These are phyloP conservation scores for Pseudozyma tsukubaensis DNA, from an alignment of 1,284 basidiomycete species.

Conservation along the genomic window DNA sequence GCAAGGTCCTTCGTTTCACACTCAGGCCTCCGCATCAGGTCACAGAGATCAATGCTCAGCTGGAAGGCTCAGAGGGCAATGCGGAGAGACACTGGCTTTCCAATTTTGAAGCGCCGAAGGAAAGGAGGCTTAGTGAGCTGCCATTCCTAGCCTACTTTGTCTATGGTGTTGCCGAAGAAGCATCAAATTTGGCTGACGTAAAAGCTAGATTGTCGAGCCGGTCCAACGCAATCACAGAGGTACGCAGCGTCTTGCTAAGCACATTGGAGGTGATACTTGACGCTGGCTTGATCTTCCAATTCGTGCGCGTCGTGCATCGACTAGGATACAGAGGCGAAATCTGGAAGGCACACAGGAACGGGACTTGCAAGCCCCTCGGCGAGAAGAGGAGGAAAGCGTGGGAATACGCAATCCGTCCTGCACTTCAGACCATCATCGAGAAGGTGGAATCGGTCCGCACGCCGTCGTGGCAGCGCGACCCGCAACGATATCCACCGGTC, in stretches of 20 bases:
- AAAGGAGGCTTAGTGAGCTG: background rate
- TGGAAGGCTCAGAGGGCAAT: background rate
- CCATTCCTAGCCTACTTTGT: background rate
- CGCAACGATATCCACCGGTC: background rate
- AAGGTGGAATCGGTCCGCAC: constrained; percentile 4
- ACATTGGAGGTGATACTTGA: background rate
- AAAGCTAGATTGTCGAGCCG: background rate
- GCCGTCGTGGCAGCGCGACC: constrained; percentile 4
- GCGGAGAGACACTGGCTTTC: constrained; percentile 3
- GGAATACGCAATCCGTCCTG: background rate
- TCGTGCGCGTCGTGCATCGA: background rate
- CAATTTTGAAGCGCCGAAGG: background rate
- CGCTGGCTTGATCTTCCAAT: background rate
- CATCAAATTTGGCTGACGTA: background rate
- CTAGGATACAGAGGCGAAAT: too few relatives aligned
- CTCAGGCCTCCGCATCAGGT: background rate
- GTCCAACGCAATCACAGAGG: background rate
- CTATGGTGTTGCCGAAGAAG: background rate
- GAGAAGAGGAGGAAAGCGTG: background rate
- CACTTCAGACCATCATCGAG: background rate
- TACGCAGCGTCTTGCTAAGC: background rate
- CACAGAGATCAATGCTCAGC: background rate
- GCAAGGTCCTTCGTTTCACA: background rate
- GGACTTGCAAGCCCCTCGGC: background rate
- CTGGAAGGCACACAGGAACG: too few relatives aligned